Evolutionary conservation across 2,329 filamentous ascomycete species (phyloP).

Genomic region (Malbranchea zuffiana): DNA sequence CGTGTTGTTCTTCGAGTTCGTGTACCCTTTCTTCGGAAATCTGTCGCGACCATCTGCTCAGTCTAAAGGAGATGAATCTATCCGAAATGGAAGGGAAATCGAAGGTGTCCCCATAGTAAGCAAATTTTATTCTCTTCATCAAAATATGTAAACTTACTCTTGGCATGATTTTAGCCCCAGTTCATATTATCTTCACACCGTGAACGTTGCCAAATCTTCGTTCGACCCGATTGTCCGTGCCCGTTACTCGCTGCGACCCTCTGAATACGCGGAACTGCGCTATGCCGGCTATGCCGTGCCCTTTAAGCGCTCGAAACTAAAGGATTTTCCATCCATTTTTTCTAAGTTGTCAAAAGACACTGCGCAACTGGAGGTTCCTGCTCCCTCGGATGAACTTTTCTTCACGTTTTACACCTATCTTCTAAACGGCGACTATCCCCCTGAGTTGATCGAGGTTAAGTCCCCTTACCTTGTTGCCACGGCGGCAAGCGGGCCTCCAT

Average conservation of each 20-base stretch:
- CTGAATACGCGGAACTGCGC: constrained; percentile 12
- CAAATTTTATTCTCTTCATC: not conserved
- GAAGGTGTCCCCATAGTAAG: constrained; percentile 10
- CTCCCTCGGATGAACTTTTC: constrained; percentile 7
- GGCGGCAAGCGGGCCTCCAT: constrained; percentile 8
- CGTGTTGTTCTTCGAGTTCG: too few species aligned
- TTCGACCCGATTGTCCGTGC: constrained; percentile 12
- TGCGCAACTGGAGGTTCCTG: constrained; percentile 7
- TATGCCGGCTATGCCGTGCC: constrained; percentile 12
- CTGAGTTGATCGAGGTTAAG: constrained; percentile 8
- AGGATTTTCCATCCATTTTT: constrained; percentile 6
- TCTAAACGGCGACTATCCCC: constrained; percentile 13
- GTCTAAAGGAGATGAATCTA: constrained; percentile 9
- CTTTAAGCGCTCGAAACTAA: constrained; percentile 8
- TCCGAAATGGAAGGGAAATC: constrained; percentile 1
- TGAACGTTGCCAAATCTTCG: constrained; percentile 5
- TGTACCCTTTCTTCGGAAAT: too few species aligned
- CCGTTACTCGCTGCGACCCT: constrained; percentile 3
- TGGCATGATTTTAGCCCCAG: constrained; percentile 10
- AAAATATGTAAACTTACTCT: not conserved
- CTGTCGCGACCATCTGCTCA: constrained; percentile 11
- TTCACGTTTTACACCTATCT: constrained; percentile 14
- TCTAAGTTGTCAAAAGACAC: constrained; percentile 2
- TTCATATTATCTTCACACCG: constrained; percentile 14
- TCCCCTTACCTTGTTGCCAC: constrained; percentile 8